A percentile compares a stretch with the other conserved stretches of the same genome.
Conservation (phyloP, 345 rosid species). For the Acer yangbiense region DNA sequence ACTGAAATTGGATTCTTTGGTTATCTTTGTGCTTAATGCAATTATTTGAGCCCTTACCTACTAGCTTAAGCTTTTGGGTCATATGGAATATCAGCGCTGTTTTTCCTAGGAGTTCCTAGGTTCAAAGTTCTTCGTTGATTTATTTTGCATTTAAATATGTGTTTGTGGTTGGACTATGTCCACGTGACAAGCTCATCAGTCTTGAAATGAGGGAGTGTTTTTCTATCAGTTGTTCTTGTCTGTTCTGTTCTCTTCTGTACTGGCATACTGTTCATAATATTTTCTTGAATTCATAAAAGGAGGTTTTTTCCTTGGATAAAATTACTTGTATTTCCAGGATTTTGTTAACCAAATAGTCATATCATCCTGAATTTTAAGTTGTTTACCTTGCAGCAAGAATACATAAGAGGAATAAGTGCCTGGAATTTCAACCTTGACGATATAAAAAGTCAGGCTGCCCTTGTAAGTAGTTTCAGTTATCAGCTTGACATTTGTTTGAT, state of each 20-base stretch:
- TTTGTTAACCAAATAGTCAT: constrained; percentile 12
- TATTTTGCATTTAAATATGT: neutral
- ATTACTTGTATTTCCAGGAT: neutral
- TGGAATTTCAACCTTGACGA: constrained; percentile 99
- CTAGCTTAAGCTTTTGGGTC: neutral
- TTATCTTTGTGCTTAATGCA: neutral
- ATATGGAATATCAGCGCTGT: neutral
- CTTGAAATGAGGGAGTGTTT: neutral
- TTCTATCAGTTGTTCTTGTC: neutral
- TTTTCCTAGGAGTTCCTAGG: neutral
- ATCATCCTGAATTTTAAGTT: constrained; percentile 18
- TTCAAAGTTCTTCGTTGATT: neutral
- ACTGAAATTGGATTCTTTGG: neutral
- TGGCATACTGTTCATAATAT: neutral
- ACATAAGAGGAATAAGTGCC: constrained; percentile 89
- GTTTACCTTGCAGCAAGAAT: constrained; percentile 78
- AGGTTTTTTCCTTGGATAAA: neutral
- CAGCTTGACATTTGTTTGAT: constrained; percentile 2
- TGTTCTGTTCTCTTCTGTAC: neutral
- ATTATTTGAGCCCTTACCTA: neutral
- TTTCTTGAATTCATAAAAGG: neutral
- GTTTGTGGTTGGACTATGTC: too few relatives aligned
- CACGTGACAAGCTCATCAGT: neutral
- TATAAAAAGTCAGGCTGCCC: constrained; percentile 90
- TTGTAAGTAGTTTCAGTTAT: constrained; percentile 49